Conservation (phyloP, 345 rosid species). For the Mangifera indica region DNA sequence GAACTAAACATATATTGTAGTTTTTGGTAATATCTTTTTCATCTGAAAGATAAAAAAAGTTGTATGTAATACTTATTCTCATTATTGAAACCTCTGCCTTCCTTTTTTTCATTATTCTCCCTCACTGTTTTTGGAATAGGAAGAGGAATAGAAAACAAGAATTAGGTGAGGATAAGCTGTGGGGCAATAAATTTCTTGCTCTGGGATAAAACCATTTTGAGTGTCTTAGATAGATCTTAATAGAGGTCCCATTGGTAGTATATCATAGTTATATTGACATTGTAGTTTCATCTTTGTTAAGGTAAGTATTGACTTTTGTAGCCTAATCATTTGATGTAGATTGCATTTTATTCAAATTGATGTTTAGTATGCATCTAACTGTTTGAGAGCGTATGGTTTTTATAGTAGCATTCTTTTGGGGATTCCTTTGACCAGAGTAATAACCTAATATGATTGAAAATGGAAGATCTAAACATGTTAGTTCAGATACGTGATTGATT, state of each 20-base stretch:
- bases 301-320: neutral
- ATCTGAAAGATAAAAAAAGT: neutral
- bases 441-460: neutral
- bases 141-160: neutral
- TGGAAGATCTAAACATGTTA: neutral
- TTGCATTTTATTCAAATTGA: neutral
- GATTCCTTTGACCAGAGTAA: neutral
- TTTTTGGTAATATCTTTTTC: neutral
- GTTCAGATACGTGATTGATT: neutral
- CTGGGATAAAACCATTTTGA: neutral
- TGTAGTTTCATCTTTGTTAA: neutral
- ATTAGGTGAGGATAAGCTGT: conserved; percentile 4
- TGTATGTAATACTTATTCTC: too few species aligned
- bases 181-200: neutral
- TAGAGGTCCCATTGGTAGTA: neutral
- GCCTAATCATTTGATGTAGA: neutral
- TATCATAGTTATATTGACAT: neutral
- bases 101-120: neutral
- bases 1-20: neutral
- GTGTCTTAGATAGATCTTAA: neutral
- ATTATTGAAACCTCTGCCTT: neutral
- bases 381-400: neutral
- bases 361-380: neutral
- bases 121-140: neutral
- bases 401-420: neutral